phyloP scores from a whole-genome alignment of 2,329 filamentous ascomycete genomes.

The Botrytis porri region DNA sequence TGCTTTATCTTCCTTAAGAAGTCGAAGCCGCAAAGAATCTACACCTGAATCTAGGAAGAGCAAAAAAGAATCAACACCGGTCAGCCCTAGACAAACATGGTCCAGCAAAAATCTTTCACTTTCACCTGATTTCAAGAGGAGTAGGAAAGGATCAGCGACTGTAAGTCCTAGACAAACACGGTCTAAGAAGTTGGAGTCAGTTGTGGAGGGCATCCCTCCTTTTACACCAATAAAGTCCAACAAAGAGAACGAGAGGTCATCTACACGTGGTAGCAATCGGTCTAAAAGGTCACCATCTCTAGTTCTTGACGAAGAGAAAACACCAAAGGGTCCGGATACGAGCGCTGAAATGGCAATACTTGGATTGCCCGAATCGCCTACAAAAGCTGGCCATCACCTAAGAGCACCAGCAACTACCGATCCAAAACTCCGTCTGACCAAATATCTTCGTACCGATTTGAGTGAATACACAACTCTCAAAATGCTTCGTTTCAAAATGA shows the following conservation, averaged over 20 bases:
- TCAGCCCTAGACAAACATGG: background rate
- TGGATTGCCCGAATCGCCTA: constrained; percentile 27
- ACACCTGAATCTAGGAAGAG: background rate
- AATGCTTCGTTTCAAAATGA: constrained; percentile 49
- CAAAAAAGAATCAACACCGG: background rate
- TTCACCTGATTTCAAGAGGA: background rate
- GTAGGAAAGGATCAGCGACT: background rate
- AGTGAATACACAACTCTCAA: constrained; percentile 54
- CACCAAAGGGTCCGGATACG: constrained; percentile 34
- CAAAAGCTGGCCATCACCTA: constrained; percentile 28
- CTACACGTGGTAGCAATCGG: background rate
- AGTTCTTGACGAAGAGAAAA: constrained; percentile 27
- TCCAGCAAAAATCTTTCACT: background rate
- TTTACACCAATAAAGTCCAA: constrained; percentile 15
- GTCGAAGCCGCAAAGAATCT: background rate
- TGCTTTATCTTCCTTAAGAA: background rate
- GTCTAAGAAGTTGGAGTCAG: constrained; percentile 2
- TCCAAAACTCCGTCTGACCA: constrained; percentile 30
- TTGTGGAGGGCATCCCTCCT: background rate
- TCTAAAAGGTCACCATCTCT: constrained; percentile 24
- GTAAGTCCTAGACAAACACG: constrained; percentile 16
- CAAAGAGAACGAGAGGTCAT: background rate
- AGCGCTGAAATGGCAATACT: constrained; percentile 36
- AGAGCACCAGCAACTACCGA: constrained; percentile 26
- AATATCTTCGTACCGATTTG: constrained; percentile 41